Percentiles rank a stretch among this genome's conserved stretches.
phyloP scores from a whole-genome alignment of 495 filamentous ascomycete genomes.

The Tuber microsphaerosporum region DNA sequence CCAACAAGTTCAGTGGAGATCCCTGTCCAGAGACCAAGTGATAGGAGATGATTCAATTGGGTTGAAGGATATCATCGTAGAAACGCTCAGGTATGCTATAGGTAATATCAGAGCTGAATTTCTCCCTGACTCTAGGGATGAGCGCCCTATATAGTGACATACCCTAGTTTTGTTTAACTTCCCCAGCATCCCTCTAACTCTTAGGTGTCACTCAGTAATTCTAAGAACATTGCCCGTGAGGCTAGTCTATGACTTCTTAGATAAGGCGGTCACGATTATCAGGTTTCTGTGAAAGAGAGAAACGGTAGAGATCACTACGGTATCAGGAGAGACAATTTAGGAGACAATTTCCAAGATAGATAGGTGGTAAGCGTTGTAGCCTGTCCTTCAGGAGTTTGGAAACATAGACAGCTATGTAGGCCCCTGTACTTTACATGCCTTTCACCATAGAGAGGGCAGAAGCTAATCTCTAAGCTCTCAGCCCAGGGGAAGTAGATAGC shows the following conservation, averaged over 20 bases:
- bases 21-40: neutral
- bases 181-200: neutral
- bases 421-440: neutral
- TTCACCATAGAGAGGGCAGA: neutral
- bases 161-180: neutral
- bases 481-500: neutral
- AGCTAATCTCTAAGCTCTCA: neutral
- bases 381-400: neutral
- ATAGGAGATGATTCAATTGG: neutral
- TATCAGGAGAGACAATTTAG: neutral
- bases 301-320: neutral
- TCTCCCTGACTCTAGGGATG: neutral
- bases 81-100: neutral
- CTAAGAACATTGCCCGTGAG: neutral
- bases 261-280: neutral
- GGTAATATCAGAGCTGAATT: neutral
- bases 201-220: neutral
- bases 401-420: neutral
- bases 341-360: neutral
- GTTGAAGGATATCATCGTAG: neutral
- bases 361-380: neutral
- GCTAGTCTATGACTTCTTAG: neutral
- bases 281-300: neutral
- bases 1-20: neutral
- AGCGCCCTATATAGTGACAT: neutral